phyloP scores from a whole-genome alignment of 2,329 filamentous ascomycete species.

The Epichloe bromicola region DNA sequence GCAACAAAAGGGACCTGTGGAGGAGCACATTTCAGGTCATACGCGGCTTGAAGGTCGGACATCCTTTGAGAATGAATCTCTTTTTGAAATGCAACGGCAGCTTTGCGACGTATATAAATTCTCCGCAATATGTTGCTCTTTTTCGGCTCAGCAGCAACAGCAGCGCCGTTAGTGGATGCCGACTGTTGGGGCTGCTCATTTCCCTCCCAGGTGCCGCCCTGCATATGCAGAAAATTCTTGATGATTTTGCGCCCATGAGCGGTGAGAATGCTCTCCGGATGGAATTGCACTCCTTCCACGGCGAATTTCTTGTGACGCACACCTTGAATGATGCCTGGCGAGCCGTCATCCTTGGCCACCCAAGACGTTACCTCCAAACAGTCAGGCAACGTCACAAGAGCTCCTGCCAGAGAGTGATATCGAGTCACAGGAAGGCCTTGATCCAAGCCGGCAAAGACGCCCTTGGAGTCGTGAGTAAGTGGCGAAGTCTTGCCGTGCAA shows the following conservation, averaged over 20 bases:
- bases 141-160: constrained; percentile 28
- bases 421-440: constrained; percentile 79
- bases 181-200: constrained; percentile 47
- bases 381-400: constrained; percentile 71
- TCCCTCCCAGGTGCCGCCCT: constrained; percentile 82
- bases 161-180: constrained; percentile 15
- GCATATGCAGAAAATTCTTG: constrained; percentile 79
- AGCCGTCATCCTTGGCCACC: constrained; percentile 64
- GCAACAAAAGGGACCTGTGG: constrained; percentile 70
- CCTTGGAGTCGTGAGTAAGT: constrained; percentile 76
- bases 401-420: constrained; percentile 93
- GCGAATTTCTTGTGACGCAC: constrained; percentile 84
- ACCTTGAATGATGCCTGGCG: constrained; percentile 87
- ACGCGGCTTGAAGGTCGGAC: constrained; percentile 73
- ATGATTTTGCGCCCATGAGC: constrained; percentile 82
- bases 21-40: constrained; percentile 72
- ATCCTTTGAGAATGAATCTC: constrained; percentile 72
- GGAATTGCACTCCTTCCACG: constrained; percentile 95
- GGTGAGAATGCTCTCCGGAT: constrained; percentile 93
- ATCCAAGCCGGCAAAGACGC: constrained; percentile 73
- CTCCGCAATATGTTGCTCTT: constrained; percentile 79
- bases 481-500: constrained; percentile 94
- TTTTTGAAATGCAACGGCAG: constrained; percentile 68
- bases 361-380: constrained; percentile 85
- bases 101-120: constrained; percentile 74